Conservation (phyloP, 129 eudicot species). For the Oenanthe sinensis region DNA sequence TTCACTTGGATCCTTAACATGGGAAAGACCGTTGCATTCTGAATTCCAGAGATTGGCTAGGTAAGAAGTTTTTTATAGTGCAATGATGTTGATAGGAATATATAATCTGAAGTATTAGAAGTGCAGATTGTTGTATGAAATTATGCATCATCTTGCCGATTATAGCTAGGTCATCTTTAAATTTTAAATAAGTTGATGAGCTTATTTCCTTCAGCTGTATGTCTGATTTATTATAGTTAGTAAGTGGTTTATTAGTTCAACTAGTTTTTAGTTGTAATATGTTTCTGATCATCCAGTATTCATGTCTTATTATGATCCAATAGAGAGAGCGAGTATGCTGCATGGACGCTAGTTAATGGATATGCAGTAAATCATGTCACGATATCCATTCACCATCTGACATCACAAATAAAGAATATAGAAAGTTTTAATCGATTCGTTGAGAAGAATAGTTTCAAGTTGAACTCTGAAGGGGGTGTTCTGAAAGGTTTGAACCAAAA, state of each 20-base stretch:
- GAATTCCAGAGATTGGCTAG: constrained; percentile 82
- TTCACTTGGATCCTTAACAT: constrained; percentile 68
- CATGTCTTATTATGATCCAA: neutral
- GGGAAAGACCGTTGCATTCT: constrained; percentile 68
- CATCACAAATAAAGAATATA: constrained; percentile 50
- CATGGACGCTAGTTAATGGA: constrained; percentile 97
- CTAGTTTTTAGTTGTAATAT: neutral
- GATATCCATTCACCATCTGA: constrained; percentile 70
- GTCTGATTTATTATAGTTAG: neutral
- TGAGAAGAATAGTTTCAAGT: constrained; percentile 70
- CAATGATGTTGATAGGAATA: neutral
- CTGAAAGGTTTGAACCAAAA: constrained; percentile 56
- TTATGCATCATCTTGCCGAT: neutral
- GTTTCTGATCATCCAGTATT: neutral
- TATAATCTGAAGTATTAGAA: neutral
- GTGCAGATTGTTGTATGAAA: neutral
- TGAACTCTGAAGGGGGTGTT: constrained; percentile 92
- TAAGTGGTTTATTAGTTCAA: neutral
- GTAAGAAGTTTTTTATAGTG: constrained; percentile 19
- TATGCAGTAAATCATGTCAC: constrained; percentile 83
- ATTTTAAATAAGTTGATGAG: neutral
- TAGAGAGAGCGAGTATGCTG: constrained; percentile 96
- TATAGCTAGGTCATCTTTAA: neutral
- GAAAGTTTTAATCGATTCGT: constrained; percentile 55
- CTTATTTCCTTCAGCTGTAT: neutral